These are phyloP conservation scores for Phytophthora nicotianae DNA, from an alignment of 352 stramenopile genomes.

Conservation along the genomic window DNA sequence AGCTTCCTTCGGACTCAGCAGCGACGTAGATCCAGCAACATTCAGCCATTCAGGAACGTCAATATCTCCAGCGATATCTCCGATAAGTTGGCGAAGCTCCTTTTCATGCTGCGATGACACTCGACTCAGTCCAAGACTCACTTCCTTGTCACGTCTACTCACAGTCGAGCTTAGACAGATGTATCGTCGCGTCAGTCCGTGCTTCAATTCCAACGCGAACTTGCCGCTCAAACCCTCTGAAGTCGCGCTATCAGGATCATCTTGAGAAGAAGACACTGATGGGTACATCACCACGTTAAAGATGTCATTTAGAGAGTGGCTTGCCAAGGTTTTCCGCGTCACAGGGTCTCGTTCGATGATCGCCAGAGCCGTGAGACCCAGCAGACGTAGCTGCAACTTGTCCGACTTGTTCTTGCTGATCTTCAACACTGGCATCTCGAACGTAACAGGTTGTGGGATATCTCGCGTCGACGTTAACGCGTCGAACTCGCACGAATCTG, in stretches of 20 bases:
- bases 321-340: slow-evolving; percentile 70
- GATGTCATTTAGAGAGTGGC: slow-evolving; percentile 74
- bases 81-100: slow-evolving; percentile 71
- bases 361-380: slow-evolving; percentile 69
- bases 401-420: slow-evolving; percentile 82
- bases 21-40: slow-evolving; percentile 70
- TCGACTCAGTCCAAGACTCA: slow-evolving; percentile 71
- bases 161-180: slow-evolving; percentile 74
- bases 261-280: slow-evolving; percentile 69
- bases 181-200: slow-evolving; percentile 77
- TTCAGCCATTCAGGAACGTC: slow-evolving; percentile 70
- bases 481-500: slow-evolving; percentile 86
- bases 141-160: slow-evolving; percentile 69
- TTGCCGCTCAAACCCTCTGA: slow-evolving; percentile 75
- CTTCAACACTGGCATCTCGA: slow-evolving; percentile 87
- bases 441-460: slow-evolving; percentile 80
- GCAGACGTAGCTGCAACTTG: slow-evolving; percentile 73
- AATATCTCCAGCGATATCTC: slow-evolving; percentile 72
- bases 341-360: slow-evolving; percentile 81
- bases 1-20: slow-evolving; percentile 79
- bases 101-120: slow-evolving; percentile 62
- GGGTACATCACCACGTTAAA: slow-evolving; percentile 90
- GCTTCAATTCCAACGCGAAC: slow-evolving; percentile 87
- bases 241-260: slow-evolving; percentile 44
- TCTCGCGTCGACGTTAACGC: slow-evolving; percentile 75